A percentile compares a stretch with the other conserved stretches of the same genome.
Conservation (phyloP, 306 rosid species). For the Trifolium subterraneum region DNA sequence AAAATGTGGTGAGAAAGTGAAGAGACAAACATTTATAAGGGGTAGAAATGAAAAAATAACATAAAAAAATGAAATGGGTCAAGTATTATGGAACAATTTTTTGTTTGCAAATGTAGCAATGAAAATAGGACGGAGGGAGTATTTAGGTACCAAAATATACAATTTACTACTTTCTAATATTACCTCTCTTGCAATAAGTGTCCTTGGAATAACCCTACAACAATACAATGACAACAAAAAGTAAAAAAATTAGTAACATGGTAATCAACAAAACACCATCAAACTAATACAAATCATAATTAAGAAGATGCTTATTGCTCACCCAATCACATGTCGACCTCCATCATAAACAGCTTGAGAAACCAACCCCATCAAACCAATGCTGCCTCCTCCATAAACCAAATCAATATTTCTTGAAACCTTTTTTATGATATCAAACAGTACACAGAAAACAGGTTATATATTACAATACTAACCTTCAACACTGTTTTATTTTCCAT, state of each 20-base stretch:
- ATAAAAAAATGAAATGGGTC: too few species aligned
- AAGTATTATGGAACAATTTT: too few species aligned
- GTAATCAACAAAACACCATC: background rate
- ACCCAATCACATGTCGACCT: conserved; percentile 96
- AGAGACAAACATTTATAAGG: too few species aligned
- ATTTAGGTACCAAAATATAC: too few species aligned
- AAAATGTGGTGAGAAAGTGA: too few species aligned
- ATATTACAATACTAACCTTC: background rate
- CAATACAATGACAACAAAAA: conserved; percentile 50
- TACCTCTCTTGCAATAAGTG: conserved; percentile 98
- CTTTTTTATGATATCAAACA: conserved; percentile 49
- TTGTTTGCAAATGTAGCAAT: too few species aligned
- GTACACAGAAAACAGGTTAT: background rate
- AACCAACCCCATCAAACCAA: conserved; percentile 91
- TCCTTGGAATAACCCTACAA: conserved; percentile 92
- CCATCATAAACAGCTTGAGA: conserved; percentile 91
- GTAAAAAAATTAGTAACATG: conserved; percentile 13
- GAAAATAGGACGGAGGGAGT: too few species aligned
- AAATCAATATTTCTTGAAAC: conserved; percentile 90
- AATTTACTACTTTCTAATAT: background rate
- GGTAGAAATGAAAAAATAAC: too few species aligned
- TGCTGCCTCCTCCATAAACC: conserved; percentile 97
- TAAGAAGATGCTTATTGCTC: conserved; percentile 35
- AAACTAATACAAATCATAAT: background rate
- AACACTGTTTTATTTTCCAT: background rate